phyloP scores from a whole-genome alignment of 495 filamentous ascomycete species.

The Xylaria sp. region DNA sequence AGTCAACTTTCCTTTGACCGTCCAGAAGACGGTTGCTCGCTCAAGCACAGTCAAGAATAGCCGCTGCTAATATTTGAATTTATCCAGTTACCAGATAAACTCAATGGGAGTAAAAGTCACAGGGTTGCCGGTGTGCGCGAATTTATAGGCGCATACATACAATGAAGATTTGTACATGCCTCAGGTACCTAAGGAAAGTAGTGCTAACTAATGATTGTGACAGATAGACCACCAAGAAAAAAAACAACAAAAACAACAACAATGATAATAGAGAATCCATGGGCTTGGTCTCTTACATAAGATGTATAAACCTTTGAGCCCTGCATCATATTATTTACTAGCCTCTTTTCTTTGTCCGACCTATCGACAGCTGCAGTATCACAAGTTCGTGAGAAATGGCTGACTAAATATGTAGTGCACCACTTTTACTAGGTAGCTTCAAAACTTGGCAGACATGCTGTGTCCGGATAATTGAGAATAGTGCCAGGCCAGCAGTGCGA shows the following conservation, averaged over 20 bases:
- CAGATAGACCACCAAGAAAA: not conserved
- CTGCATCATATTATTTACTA: too few relatives aligned
- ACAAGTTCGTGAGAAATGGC: not conserved
- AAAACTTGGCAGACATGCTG: not conserved
- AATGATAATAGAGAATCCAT: not conserved
- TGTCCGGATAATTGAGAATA: not conserved
- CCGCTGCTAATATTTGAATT: too few relatives aligned
- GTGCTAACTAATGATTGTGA: not conserved
- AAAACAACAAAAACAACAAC: too few relatives aligned
- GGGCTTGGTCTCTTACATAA: not conserved
- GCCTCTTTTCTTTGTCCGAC: slow-evolving; percentile 1
- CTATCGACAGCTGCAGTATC: slow-evolving; percentile 1
- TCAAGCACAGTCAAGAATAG: too few relatives aligned
- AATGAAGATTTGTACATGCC: not conserved
- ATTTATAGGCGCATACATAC: not conserved
- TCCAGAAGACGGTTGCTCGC: too few relatives aligned
- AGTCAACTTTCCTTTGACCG: too few relatives aligned
- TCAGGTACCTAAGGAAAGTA: not conserved
- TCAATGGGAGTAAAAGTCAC: not conserved
- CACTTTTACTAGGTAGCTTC: not conserved
- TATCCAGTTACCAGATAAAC: not conserved
- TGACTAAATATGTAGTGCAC: not conserved
- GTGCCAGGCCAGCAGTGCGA: not conserved
- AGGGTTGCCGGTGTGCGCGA: not conserved
- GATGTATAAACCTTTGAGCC: not conserved